Base-by-base conservation (phyloP, 768 basidiomycete species). In the Agrocybe praecox region DNA sequence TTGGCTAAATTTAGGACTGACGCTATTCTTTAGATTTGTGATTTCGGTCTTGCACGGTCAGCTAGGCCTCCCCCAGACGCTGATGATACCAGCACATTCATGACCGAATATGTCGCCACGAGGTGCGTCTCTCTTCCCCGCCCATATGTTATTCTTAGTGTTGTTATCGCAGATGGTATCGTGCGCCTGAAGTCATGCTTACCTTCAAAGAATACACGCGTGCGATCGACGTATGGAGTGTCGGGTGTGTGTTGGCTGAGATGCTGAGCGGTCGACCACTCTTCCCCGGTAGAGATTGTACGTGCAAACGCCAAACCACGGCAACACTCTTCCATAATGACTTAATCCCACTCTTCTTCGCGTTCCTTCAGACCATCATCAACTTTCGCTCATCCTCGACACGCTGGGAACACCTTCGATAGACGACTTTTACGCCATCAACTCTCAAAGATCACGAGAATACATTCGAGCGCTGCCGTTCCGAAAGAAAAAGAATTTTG, bases 111-210 rank as follows among this genome's bases (percentile, higher is more conserved):
- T 63, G 96, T 98, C 21, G 95, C 96, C 1, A 98, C 96, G 14
- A 81, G 96, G 83, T 95, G 56, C 45, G 57, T 21, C 6, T 11
- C 32, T 26, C 32, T 22, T n/a, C 34, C 21, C 11, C 33, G 22
- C 21, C 23, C 18, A 23, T 42, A 33, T 43, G 50, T 34, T 17
- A 44, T 18, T 40, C 40, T 36, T 18, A n/a, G 22, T 19, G 10
- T 57, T 26, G 36, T 49, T 18, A 40, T 40, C 42, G 15, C 46
- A 88, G 94, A 67, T 98, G 96, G 96, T 98, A 98, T 69, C 87
- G 96, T 26, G 96, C 96, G 0, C 96, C 96, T 0, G 96, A 98
- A 70, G 92, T 98, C 59, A 98, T 98, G 96, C 82, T 98, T 33
- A 96, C 94, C 0, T 98, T 97, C 79, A 94, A 96, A 67, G 89